Percentiles rank a stretch among this genome's conserved stretches.
Evolutionary conservation across 2,329 filamentous ascomycete genomes (phyloP).

Genomic region (Curvularia spicifera): DNA sequence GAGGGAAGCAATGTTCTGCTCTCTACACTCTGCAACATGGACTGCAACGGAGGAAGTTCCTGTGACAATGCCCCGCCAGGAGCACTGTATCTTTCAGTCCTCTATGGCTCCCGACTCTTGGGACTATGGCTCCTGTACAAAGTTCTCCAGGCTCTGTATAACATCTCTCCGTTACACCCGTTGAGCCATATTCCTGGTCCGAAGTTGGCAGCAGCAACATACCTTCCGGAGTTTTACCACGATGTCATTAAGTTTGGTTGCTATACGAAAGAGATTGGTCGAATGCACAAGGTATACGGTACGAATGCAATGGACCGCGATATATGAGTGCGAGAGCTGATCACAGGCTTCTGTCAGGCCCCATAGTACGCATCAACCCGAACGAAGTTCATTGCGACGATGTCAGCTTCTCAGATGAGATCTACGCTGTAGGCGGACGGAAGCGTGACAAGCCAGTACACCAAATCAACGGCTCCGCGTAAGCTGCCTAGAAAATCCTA

Average conservation of each 20-base stretch:
- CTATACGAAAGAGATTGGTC: constrained; percentile 44
- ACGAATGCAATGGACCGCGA: background rate
- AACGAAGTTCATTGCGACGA: constrained; percentile 43
- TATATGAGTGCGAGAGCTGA: background rate
- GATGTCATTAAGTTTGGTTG: constrained; percentile 43
- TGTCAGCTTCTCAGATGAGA: constrained; percentile 37
- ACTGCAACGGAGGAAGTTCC: background rate
- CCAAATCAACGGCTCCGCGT: constrained; percentile 37
- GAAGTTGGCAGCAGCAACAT: constrained; percentile 44
- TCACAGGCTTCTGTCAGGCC: constrained; percentile 25
- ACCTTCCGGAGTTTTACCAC: constrained; percentile 47
- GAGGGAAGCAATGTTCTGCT: background rate
- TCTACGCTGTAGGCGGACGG: constrained; percentile 38
- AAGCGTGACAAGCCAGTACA: constrained; percentile 36
- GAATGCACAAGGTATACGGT: constrained; percentile 49
- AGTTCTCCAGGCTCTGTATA: constrained; percentile 30
- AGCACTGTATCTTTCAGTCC: background rate
- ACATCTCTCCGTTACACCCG: constrained; percentile 39
- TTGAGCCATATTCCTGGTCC: constrained; percentile 43
- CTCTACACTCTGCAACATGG: background rate
- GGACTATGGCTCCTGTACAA: constrained; percentile 25
- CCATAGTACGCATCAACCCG: constrained; percentile 45
- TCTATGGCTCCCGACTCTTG: constrained; percentile 10
- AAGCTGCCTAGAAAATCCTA: background rate
- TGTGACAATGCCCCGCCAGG: background rate